phyloP scores from a whole-genome alignment of 192 early-diverging fungal genomes.

The Oehlia diaphana region DNA sequence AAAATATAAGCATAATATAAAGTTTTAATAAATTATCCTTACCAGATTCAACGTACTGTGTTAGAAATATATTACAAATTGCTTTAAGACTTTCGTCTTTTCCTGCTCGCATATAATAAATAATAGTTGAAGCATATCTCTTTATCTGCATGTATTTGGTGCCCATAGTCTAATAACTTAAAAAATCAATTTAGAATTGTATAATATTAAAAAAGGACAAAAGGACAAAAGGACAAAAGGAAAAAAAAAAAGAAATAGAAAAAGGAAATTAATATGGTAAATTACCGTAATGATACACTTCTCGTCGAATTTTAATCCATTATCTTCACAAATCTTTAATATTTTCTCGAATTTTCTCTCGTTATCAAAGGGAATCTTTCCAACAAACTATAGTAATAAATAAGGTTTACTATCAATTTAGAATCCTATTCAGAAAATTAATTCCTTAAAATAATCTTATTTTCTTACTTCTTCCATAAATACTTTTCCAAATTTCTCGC shows the following conservation, averaged over 20 bases:
- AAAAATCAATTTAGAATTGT: neutral
- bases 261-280: neutral
- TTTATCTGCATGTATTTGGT: neutral
- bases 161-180: neutral
- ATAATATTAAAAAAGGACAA: neutral
- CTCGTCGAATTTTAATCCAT: neutral
- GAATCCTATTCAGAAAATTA: neutral
- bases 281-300: conserved; percentile 4
- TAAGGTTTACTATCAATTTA: neutral
- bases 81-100: neutral
- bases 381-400: conserved; percentile 3
- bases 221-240: too few species aligned
- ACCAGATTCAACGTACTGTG: conserved; percentile 19
- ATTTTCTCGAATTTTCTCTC: conserved; percentile 19
- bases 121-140: conserved; percentile 19
- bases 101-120: conserved; percentile 17
- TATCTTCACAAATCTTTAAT: conserved; percentile 23
- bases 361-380: conserved; percentile 16
- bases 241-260: too few species aligned
- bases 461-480: conserved; percentile 19
- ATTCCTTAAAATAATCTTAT: neutral
- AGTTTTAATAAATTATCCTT: neutral
- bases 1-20: neutral
- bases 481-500: conserved; percentile 3
- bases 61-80: conserved; percentile 13